A percentile compares a stretch with the other conserved stretches of the same genome.
phyloP scores from a whole-genome alignment of 192 early-diverging fungal genomes.

The Dispira simplex region DNA sequence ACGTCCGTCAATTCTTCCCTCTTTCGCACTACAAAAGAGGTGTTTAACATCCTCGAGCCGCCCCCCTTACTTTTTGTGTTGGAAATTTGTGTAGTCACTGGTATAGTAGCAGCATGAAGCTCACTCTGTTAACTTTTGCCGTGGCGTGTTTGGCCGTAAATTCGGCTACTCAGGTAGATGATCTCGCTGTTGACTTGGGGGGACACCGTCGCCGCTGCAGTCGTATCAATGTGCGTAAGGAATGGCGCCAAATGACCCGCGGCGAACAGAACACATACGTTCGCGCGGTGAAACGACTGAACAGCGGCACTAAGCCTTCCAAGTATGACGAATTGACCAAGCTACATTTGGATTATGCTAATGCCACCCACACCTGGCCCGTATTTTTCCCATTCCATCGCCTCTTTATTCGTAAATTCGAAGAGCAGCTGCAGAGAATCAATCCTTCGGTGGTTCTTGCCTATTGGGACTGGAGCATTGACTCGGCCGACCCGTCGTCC shows the following conservation, averaged over 20 bases:
- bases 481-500: slow-evolving; percentile 26
- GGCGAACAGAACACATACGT: neutral
- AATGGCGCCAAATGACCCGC: neutral
- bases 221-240: neutral
- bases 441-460: slow-evolving; percentile 27
- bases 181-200: neutral
- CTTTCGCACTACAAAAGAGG: too few relatives aligned
- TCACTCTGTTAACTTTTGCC: neutral
- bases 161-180: neutral
- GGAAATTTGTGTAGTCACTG: too few relatives aligned
- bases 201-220: neutral
- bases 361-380: neutral
- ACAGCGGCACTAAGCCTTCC: neutral
- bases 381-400: slow-evolving; percentile 24
- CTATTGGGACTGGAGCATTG: slow-evolving; percentile 41
- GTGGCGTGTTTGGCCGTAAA: neutral
- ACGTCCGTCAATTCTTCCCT: too few relatives aligned
- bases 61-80: too few relatives aligned
- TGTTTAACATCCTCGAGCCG: too few relatives aligned
- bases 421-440: slow-evolving; percentile 16
- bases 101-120: neutral
- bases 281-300: neutral
- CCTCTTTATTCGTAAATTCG: slow-evolving; percentile 15
- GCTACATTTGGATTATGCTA: neutral
- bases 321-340: neutral